A percentile compares a stretch with the other conserved stretches of the same genome.
phyloP scores from a whole-genome alignment of 1,284 basidiomycete genomes.

The Leucoagaricus sp. region DNA sequence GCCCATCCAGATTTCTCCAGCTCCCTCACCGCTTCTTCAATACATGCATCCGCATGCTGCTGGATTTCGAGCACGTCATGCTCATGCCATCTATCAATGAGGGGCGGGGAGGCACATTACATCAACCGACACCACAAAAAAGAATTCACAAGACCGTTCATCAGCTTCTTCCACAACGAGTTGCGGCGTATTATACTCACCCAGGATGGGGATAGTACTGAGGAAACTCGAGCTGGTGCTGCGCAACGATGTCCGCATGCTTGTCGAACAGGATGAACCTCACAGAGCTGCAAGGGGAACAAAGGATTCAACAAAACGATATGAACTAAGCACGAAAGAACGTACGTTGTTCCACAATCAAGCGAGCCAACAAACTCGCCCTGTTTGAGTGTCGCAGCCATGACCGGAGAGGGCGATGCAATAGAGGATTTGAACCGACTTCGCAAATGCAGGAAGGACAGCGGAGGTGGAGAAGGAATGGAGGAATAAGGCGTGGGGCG shows the following conservation, averaged over 20 bases:
- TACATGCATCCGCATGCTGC: slow-evolving; percentile 76
- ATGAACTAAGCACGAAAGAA: slow-evolving; percentile 31
- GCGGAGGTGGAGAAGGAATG: slow-evolving; percentile 6
- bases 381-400: slow-evolving; percentile 41
- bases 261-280: slow-evolving; percentile 95
- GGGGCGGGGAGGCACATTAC: not conserved
- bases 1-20: slow-evolving; percentile 79
- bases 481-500: slow-evolving; percentile 4
- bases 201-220: slow-evolving; percentile 91
- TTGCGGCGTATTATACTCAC: slow-evolving; percentile 39
- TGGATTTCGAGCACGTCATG: slow-evolving; percentile 90
- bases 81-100: slow-evolving; percentile 82
- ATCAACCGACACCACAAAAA: not conserved
- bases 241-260: slow-evolving; percentile 84
- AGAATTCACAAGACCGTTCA: not conserved
- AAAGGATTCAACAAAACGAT: slow-evolving; percentile 8
- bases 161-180: not conserved
- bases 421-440: slow-evolving; percentile 8
- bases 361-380: slow-evolving; percentile 86
- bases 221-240: slow-evolving; percentile 88
- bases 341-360: slow-evolving; percentile 92
- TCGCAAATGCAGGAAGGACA: slow-evolving; percentile 13
- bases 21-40: slow-evolving; percentile 71
- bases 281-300: slow-evolving; percentile 64
- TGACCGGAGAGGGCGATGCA: slow-evolving; percentile 16